Conservation (phyloP, 495 filamentous ascomycete genomes). For the Neurospora terricola region DNA sequence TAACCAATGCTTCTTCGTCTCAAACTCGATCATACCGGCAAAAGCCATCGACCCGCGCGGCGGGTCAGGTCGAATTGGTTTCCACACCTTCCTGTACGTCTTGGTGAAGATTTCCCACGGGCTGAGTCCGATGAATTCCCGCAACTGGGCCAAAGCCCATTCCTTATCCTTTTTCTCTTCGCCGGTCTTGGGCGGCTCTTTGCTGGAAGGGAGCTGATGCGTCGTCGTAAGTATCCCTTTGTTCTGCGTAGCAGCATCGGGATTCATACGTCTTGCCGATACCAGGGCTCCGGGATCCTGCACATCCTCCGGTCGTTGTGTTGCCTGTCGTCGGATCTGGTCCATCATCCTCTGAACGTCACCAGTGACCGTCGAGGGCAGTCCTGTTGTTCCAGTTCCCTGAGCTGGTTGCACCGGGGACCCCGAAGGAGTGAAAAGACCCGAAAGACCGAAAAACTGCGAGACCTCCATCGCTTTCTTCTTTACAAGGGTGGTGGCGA, state of each 20-base stretch:
- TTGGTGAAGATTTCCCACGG: conserved; percentile 44
- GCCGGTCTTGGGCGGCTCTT: background rate
- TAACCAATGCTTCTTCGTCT: conserved; percentile 38
- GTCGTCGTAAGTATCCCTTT: background rate
- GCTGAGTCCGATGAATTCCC: background rate
- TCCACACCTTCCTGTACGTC: conserved; percentile 40
- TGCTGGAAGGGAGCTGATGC: background rate
- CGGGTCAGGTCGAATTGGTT: conserved; percentile 29
- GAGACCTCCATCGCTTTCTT: conserved; percentile 20
- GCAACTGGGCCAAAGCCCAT: background rate
- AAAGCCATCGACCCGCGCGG: conserved; percentile 57
- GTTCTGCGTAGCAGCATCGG: background rate
- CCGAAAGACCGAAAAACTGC: conserved; percentile 21
- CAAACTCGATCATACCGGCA: conserved; percentile 55
- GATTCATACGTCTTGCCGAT: conserved; percentile 1
- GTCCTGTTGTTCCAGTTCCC: background rate
- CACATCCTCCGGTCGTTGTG: conserved; percentile 21
- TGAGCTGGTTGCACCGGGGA: background rate
- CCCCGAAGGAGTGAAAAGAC: background rate
- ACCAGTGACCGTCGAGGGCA: conserved; percentile 3
- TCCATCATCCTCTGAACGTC: conserved; percentile 17
- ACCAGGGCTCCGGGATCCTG: conserved; percentile 11
- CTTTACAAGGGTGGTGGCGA: conserved; percentile 20
- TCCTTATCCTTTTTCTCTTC: background rate
- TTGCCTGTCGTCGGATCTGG: conserved; percentile 20